A percentile compares a stretch with the other conserved stretches of the same genome.
phyloP scores from a whole-genome alignment of 2,329 filamentous ascomycete genomes.

The Penicillium sp. region DNA sequence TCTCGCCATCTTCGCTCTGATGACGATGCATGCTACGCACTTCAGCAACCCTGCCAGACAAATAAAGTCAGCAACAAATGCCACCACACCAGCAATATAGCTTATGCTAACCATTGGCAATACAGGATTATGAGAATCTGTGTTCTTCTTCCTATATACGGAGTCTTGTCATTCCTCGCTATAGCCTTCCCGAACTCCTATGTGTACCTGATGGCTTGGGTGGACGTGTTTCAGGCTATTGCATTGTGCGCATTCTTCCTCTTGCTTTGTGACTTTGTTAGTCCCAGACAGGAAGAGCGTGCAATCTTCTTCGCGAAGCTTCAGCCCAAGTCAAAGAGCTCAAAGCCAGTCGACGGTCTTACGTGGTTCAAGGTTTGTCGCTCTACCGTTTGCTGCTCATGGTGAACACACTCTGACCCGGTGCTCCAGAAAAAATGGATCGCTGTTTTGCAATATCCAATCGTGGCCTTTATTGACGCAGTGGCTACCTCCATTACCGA shows the following conservation, averaged over 20 bases:
- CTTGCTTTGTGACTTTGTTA: slow-evolving; percentile 42
- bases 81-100: not conserved
- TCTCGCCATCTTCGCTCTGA: slow-evolving; percentile 32
- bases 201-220: slow-evolving; percentile 44
- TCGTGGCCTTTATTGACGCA: slow-evolving; percentile 25
- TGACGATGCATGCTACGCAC: slow-evolving; percentile 40
- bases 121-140: slow-evolving; percentile 46
- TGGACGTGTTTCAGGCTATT: slow-evolving; percentile 43
- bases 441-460: slow-evolving; percentile 45
- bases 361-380: slow-evolving; percentile 27
- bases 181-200: slow-evolving; percentile 41
- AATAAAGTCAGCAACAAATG: slow-evolving; percentile 33
- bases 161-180: slow-evolving; percentile 42
- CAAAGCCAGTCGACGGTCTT: slow-evolving; percentile 26
- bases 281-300: slow-evolving; percentile 28
- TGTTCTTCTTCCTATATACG: slow-evolving; percentile 44
- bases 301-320: slow-evolving; percentile 40
- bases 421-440: slow-evolving; percentile 33
- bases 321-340: slow-evolving; percentile 26
- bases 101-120: not conserved
- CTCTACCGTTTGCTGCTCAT: not conserved
- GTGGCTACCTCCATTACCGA: slow-evolving; percentile 35
- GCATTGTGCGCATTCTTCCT: slow-evolving; percentile 49
- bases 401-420: not conserved
- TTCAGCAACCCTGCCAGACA: slow-evolving; percentile 47